These are phyloP conservation scores for Zygotorulaspora florentina DNA, from an alignment of 805 yeast genomes.

Conservation along the genomic window DNA sequence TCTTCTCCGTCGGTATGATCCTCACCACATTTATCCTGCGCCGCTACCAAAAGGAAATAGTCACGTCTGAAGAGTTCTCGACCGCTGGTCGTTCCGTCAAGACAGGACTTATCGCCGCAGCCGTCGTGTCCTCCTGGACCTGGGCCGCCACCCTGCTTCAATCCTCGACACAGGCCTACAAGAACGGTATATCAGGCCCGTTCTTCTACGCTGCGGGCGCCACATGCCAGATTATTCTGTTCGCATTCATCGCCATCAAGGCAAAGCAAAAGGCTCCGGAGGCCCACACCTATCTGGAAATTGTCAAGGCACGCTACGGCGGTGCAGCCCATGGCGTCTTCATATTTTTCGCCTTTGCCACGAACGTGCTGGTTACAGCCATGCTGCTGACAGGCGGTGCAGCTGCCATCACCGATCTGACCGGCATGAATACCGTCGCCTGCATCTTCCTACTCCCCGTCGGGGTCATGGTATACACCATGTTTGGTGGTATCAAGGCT, in stretches of 20 bases:
- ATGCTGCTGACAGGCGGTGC: conserved; percentile 91
- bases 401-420: conserved; percentile 71
- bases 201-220: conserved; percentile 90
- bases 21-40: conserved; percentile 62
- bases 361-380: conserved; percentile 86
- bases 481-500: conserved; percentile 80
- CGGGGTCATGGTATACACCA: conserved; percentile 69
- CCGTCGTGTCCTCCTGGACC: conserved; percentile 93
- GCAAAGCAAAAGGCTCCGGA: conserved; percentile 86
- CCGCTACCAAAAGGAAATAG: conserved; percentile 78
- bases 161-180: conserved; percentile 74
- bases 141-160: conserved; percentile 80
- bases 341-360: conserved; percentile 78
- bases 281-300: conserved; percentile 88
- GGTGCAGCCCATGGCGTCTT: conserved; percentile 62
- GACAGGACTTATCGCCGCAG: conserved; percentile 79
- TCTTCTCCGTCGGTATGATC: conserved; percentile 77
- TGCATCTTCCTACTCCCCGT: conserved; percentile 79
- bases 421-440: conserved; percentile 81
- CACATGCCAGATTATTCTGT: conserved; percentile 77
- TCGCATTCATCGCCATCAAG: conserved; percentile 83
- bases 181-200: conserved; percentile 75
- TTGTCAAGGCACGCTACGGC: conserved; percentile 78
- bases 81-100: conserved; percentile 90
- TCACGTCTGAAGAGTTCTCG: conserved; percentile 90